phyloP scores from a whole-genome alignment of 805 yeast species.

The Suhomyces canberraensis region DNA sequence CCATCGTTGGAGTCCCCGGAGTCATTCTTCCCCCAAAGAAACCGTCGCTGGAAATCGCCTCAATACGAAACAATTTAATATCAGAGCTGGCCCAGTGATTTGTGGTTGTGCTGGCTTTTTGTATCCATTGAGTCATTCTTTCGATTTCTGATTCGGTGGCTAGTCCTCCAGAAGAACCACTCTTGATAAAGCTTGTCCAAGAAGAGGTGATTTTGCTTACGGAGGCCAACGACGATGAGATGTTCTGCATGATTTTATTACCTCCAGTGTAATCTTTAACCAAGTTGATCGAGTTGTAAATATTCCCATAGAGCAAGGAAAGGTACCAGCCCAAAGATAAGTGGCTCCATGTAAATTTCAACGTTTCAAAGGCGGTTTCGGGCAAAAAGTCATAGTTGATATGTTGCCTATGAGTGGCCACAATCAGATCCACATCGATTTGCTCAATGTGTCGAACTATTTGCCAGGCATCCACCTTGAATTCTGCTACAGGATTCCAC shows the following conservation, averaged over 20 bases:
- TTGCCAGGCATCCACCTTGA: conserved; percentile 22
- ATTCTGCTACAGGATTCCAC: conserved; percentile 19
- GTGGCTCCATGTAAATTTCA: conserved; percentile 61
- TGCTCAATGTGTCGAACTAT: conserved; percentile 41
- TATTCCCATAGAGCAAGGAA: conserved; percentile 58
- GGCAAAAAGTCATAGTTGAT: conserved; percentile 43
- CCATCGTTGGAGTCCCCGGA: conserved; percentile 38
- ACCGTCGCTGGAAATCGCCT: conserved; percentile 16
- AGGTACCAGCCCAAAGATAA: conserved; percentile 74
- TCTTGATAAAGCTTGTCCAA: conserved; percentile 34
- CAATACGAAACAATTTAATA: conserved; percentile 49
- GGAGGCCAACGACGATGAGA: conserved; percentile 31
- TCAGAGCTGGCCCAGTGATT: conserved; percentile 55
- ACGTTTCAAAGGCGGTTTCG: conserved; percentile 37
- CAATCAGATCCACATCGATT: conserved; percentile 25
- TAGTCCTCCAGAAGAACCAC: conserved; percentile 3
- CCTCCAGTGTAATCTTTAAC: conserved; percentile 20
- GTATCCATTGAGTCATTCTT: conserved; percentile 19
- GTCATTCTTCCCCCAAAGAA: conserved; percentile 16
- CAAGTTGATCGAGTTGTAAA: conserved; percentile 34
- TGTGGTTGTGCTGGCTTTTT: conserved; percentile 28
- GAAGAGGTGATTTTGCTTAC: conserved; percentile 38
- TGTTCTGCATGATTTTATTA: conserved; percentile 37
- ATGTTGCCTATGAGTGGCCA: conserved; percentile 23
- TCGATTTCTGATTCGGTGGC: conserved; percentile 10